phyloP scores from a whole-genome alignment of 306 rosid genomes.

The Prunus mongolica region DNA sequence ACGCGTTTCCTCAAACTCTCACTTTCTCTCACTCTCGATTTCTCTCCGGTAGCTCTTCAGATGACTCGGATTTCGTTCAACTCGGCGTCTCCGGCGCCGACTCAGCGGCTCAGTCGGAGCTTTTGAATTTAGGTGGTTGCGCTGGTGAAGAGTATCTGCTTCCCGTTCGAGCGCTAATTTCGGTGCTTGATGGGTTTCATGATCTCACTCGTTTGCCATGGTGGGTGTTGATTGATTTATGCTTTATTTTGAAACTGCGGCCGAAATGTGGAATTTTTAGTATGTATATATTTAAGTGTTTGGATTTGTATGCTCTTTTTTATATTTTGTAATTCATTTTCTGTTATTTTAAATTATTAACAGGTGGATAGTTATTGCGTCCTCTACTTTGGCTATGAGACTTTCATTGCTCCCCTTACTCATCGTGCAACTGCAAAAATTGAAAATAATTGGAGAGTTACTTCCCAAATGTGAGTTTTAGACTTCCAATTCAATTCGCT shows the following conservation, averaged over 20 bases:
- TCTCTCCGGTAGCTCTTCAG: conserved; percentile 41
- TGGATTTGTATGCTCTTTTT: not conserved
- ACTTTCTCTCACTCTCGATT: conserved; percentile 41
- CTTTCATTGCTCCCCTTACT: conserved; percentile 49
- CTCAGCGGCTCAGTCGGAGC: conserved; percentile 29
- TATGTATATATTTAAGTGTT: not conserved
- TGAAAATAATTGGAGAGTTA: conserved; percentile 50
- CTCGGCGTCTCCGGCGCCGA: conserved; percentile 14
- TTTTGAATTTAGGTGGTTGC: conserved; percentile 16
- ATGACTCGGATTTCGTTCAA: conserved; percentile 26
- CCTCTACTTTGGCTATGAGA: conserved; percentile 75
- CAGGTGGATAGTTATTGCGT: conserved; percentile 81
- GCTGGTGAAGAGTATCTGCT: conserved; percentile 28
- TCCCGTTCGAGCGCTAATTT: conserved; percentile 51
- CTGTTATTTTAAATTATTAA: not conserved
- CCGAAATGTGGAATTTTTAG: not conserved
- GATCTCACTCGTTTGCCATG: conserved; percentile 81
- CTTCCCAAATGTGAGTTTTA: conserved; percentile 64
- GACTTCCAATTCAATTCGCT: not conserved
- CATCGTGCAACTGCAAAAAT: conserved; percentile 55
- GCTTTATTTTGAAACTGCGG: not conserved
- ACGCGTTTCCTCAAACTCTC: conserved; percentile 19
- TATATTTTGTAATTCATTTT: not conserved
- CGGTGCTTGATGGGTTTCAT: conserved; percentile 62
- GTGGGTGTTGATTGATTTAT: conserved; percentile 31